Base-by-base conservation (phyloP, 2,329 filamentous ascomycete species). In the Cercospora nicotianae region DNA sequence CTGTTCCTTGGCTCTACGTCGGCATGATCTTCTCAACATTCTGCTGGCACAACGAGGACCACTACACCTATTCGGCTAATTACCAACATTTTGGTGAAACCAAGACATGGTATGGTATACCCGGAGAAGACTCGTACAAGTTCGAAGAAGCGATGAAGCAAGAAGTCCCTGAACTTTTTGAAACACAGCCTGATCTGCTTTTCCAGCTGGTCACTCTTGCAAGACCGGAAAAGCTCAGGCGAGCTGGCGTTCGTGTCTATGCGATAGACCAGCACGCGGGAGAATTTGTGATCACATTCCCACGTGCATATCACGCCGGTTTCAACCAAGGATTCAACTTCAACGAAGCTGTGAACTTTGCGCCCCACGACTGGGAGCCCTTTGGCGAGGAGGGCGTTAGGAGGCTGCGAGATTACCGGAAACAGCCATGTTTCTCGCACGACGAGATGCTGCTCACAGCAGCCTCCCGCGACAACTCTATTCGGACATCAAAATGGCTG, bases 21-120 rank as follows among this genome's bases (percentile, higher is more conserved):
- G 95, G 95, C 69, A 99, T 99, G 95, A 96, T 96, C 45, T 99
- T 99, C 78, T 99, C 95, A 0, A 98, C 95, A 0, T 99, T 99
- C 77, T 99, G 95, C 80, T 99, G 95, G 95, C 95, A 99, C 79
- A 97, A 97, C 71, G 95, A 99, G 77, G 95, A 99, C 76, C 95
- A 99, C 77, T 97, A 97, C 77, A 91, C 95, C 1, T 99, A 98
- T 78, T 99, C 95, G 0, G 91, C 95, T 63, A 99, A 99, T 73
- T 99, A 98, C 75, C 95, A 99, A 78, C 95, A 99, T 75, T 96
- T 99, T 75, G 95, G 95, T 9, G 93, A 94, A 1, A 99, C 95
- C 1, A 99, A 99, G 82, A 99, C 95, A 0, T 99, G 95, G 95
- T 99, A 99, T 75, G 95, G 95, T 3, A 97, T 99, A 72, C 95